Conservation (phyloP, 1,139 yeast genomes). For the Magnusiomyces tetraspermus region DNA sequence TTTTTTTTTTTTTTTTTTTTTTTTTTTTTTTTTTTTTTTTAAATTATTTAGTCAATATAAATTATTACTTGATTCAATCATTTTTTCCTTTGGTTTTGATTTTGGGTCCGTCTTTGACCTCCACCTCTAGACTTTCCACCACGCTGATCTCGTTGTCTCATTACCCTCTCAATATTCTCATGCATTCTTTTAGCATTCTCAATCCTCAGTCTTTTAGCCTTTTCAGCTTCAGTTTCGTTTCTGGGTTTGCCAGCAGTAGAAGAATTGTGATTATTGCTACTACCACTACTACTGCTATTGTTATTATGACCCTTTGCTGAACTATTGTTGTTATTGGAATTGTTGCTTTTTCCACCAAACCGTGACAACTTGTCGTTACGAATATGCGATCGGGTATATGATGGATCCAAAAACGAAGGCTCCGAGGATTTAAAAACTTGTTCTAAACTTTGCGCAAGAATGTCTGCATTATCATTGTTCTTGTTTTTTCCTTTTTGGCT, state of each 20-base stretch:
- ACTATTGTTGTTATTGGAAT: neutral
- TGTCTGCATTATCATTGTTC: neutral
- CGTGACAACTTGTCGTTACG: neutral
- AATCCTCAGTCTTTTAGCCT: neutral
- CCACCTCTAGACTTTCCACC: neutral
- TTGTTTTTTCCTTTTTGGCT: neutral
- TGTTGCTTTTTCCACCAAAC: neutral
- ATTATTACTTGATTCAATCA: too few species aligned
- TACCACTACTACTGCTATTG: too few species aligned
- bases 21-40: neutral
- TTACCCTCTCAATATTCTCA: slow-evolving; percentile 3
- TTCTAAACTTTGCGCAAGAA: neutral
- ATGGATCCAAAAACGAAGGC: neutral
- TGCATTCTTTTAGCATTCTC: slow-evolving; percentile 5
- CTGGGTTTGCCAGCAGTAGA: neutral
- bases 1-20: neutral
- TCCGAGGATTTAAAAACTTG: neutral
- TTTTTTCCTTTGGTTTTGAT: neutral
- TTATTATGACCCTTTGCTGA: neutral
- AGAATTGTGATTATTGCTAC: too few species aligned
- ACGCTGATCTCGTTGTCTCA: slow-evolving; percentile 3
- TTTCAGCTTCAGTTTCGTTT: neutral
- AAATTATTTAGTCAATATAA: too few species aligned
- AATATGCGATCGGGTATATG: neutral
- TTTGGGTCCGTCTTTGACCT: neutral